Conservation (phyloP, 1,284 basidiomycete genomes). For the Trichosporon sp. region DNA sequence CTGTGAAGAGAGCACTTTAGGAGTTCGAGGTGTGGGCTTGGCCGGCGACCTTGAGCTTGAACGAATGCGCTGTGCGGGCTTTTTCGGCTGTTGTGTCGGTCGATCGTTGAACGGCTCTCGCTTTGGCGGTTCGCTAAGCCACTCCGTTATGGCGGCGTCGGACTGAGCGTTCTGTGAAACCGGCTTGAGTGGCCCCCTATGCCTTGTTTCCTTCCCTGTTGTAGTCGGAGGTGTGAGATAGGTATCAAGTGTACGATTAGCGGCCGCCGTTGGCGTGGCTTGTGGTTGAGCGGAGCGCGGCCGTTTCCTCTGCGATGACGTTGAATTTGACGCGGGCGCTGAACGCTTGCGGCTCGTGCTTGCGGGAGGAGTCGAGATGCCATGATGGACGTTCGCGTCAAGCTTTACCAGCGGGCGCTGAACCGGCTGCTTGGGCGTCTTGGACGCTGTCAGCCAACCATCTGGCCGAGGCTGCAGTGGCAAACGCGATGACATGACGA, state of each 20-base stretch:
- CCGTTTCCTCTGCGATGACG: slow-evolving; percentile 5
- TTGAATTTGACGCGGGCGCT: neutral
- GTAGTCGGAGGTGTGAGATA: slow-evolving; percentile 30
- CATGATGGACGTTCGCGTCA: slow-evolving; percentile 28
- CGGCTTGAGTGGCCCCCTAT: neutral
- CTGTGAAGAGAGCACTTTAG: slow-evolving; percentile 21
- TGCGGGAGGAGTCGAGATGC: slow-evolving; percentile 39
- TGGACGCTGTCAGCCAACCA: slow-evolving; percentile 40
- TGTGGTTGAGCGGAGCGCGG: slow-evolving; percentile 2
- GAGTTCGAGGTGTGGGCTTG: neutral
- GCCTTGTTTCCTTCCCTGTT: neutral
- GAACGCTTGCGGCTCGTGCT: slow-evolving; percentile 23
- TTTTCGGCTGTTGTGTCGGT: neutral
- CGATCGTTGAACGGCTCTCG: neutral
- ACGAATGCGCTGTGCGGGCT: neutral
- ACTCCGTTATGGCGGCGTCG: neutral
- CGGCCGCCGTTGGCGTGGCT: slow-evolving; percentile 19
- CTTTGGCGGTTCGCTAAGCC: neutral
- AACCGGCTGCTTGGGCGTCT: slow-evolving; percentile 12
- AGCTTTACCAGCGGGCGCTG: slow-evolving; percentile 30
- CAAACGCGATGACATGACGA: slow-evolving; percentile 32
- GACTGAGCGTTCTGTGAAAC: neutral
- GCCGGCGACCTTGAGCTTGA: neutral
- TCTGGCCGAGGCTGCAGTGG: slow-evolving; percentile 40
- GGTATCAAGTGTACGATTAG: slow-evolving; percentile 12